A percentile compares a stretch with the other conserved stretches of the same genome.
phyloP scores from a whole-genome alignment of 495 filamentous ascomycete genomes.

The Jackrogersella multiformis region DNA sequence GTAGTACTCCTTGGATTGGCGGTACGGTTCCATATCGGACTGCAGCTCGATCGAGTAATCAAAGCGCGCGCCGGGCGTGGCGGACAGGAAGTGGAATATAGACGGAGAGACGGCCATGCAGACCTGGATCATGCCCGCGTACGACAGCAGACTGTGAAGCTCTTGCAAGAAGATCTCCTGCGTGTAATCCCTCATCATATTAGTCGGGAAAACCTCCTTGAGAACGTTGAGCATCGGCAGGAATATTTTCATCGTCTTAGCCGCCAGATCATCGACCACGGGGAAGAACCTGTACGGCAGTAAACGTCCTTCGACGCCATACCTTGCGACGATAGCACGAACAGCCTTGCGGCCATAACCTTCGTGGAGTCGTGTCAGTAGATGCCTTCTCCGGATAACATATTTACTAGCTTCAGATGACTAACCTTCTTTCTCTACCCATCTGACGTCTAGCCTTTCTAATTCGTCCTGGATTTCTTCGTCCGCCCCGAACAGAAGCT shows the following conservation, averaged over 20 bases:
- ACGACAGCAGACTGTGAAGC: conserved; percentile 55
- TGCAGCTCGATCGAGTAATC: conserved; percentile 47
- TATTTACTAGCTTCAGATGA: neutral
- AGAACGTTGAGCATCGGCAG: conserved; percentile 53
- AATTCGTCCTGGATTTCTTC: conserved; percentile 43
- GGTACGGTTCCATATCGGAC: conserved; percentile 48
- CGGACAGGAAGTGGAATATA: conserved; percentile 55
- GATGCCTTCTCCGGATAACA: neutral
- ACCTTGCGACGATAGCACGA: conserved; percentile 45
- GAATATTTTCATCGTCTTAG: conserved; percentile 52
- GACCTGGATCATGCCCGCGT: conserved; percentile 56
- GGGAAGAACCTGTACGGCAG: conserved; percentile 56
- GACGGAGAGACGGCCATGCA: conserved; percentile 54
- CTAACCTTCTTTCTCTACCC: conserved; percentile 53
- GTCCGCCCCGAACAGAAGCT: conserved; percentile 56
- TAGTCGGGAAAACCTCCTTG: conserved; percentile 34
- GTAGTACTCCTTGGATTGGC: conserved; percentile 39
- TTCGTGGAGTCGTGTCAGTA: conserved; percentile 21
- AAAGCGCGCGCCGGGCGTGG: conserved; percentile 52
- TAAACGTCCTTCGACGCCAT: conserved; percentile 36
- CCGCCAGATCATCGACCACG: conserved; percentile 51
- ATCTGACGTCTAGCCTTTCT: conserved; percentile 46
- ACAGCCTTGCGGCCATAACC: conserved; percentile 54
- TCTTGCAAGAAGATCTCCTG: conserved; percentile 52
- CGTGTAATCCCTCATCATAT: conserved; percentile 8